Evolutionary conservation across 2,329 filamentous ascomycete species (phyloP).

Genomic region (Colletotrichum spinosum): DNA sequence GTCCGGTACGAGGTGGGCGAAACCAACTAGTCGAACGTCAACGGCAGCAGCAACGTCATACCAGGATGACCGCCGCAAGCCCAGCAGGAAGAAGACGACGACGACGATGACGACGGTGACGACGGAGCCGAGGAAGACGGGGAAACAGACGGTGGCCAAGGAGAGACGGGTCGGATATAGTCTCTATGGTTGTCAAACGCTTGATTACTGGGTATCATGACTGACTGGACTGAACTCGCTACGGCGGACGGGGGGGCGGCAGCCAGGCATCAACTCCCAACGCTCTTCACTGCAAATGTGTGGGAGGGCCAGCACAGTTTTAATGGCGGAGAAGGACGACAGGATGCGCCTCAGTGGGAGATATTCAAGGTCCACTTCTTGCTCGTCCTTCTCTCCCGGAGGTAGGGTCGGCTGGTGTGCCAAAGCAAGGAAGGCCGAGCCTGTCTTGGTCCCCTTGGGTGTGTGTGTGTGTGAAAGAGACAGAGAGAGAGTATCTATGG

Average conservation of each 20-base stretch:
- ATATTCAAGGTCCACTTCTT: constrained; percentile 37
- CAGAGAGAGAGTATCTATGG: constrained; percentile 3
- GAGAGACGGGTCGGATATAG: constrained; percentile 16
- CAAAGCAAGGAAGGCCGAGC: constrained; percentile 27
- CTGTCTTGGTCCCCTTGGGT: constrained; percentile 30
- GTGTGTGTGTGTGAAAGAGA: background rate
- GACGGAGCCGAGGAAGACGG: constrained; percentile 4
- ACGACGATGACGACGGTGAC: background rate
- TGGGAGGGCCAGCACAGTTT: constrained; percentile 34
- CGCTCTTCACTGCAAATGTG: constrained; percentile 8
- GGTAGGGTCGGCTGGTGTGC: constrained; percentile 31
- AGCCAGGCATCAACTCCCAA: constrained; percentile 21
- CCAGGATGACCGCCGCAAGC: constrained; percentile 9
- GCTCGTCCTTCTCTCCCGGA: constrained; percentile 18
- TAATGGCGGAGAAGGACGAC: constrained; percentile 34
- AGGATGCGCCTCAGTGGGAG: constrained; percentile 21
- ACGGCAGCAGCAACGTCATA: constrained; percentile 10
- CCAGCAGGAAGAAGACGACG: background rate
- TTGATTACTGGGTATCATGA: constrained; percentile 32
- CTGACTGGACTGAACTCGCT: constrained; percentile 19
- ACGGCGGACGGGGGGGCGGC: constrained; percentile 1
- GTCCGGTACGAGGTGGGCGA: background rate
- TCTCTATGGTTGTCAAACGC: constrained; percentile 24
- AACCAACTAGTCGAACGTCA: constrained; percentile 16
- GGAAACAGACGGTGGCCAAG: constrained; percentile 20